Evolutionary conservation across 164 flowering plant species (phyloP).

Genomic region (Dillenia turbinata): DNA sequence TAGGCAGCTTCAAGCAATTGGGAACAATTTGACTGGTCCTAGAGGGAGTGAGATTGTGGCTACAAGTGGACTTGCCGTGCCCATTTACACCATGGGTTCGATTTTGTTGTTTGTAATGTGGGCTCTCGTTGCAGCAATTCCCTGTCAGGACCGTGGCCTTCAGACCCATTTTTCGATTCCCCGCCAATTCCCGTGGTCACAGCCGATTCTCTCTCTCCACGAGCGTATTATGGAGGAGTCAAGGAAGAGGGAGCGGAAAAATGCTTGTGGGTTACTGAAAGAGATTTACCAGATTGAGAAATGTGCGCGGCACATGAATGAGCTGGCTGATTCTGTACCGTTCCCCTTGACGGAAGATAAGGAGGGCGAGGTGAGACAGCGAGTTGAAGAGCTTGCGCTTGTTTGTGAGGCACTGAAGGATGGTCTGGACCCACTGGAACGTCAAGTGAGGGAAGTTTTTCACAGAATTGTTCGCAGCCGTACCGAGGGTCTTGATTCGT

Average conservation of each 20-base stretch:
- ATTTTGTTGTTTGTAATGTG: conserved; percentile 75
- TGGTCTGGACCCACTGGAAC: conserved; percentile 76
- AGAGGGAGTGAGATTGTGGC: conserved; percentile 52
- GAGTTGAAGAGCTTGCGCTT: conserved; percentile 44
- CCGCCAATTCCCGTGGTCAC: conserved; percentile 65
- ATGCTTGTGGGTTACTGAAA: conserved; percentile 63
- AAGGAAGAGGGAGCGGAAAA: conserved; percentile 68
- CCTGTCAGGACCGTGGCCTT: conserved; percentile 93
- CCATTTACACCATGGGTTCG: conserved; percentile 71
- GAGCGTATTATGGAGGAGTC: conserved; percentile 80
- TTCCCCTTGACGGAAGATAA: conserved; percentile 64
- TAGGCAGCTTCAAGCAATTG: conserved; percentile 82
- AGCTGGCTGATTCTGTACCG: conserved; percentile 53
- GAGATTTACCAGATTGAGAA: conserved; percentile 80
- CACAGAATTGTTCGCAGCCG: conserved; percentile 73
- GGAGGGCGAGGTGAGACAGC: conserved; percentile 55
- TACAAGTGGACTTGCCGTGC: conserved; percentile 53
- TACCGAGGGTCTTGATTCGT: conserved; percentile 70
- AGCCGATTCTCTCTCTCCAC: conserved; percentile 52
- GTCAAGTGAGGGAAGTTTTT: conserved; percentile 83
- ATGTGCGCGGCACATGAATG: conserved; percentile 49
- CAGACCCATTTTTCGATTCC: conserved; percentile 66
- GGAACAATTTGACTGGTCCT: conserved; percentile 56
- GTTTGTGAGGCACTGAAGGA: conserved; percentile 47
- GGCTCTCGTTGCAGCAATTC: conserved; percentile 93